Evolutionary conservation across 148 eudicot species (phyloP), one percentile per base, ranked within the genome.

Genomic region (Silene conica): DNA sequence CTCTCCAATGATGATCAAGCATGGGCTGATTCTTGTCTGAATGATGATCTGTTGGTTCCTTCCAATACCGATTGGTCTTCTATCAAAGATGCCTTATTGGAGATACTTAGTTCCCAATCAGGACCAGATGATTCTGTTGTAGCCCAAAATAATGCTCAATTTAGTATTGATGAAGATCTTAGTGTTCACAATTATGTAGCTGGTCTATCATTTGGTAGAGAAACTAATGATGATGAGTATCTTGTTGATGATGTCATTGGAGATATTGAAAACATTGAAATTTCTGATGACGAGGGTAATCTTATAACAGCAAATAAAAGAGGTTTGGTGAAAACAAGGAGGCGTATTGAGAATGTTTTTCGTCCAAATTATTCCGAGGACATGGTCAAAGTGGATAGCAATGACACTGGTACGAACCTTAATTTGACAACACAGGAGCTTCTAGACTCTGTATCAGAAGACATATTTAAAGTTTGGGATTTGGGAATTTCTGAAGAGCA

Each of bases 381-480:
- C 34, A 48, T 62, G 56, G 38, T 20, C 62, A 71, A 34, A 43
- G 55, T 74, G n/a, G 79, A 77, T 21, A 25, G 18, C 13, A 20
- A 46, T 78, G 84, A 80, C 34, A 22, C 65, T 5, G 85, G 78
- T 26, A 56, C 77, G 63, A 87, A 78, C 63, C 71, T 65, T 34
- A 81, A 59, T 61, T 72, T 70, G 76, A 75, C 77, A 19, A 73
- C 48, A 54, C 41, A 19, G 50, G 79, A 67, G 26, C 25, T 50
- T 50, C 55, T 25, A 38, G 90, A 85, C 46, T 52, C 80, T 74
- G 72, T 82, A 8, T 15, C 74, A 13, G 84, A 83, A 15, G 82
- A 80, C 52, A 87, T 93, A 54, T 93, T 90, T 80, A 84, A 76
- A 81, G 87, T 90, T 61, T 90, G 94, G 96, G 90, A 93, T 80